Percentiles rank a stretch among this genome's conserved stretches.
Conservation (phyloP, 2,329 filamentous ascomycete species). For the Triangularia setosa region DNA sequence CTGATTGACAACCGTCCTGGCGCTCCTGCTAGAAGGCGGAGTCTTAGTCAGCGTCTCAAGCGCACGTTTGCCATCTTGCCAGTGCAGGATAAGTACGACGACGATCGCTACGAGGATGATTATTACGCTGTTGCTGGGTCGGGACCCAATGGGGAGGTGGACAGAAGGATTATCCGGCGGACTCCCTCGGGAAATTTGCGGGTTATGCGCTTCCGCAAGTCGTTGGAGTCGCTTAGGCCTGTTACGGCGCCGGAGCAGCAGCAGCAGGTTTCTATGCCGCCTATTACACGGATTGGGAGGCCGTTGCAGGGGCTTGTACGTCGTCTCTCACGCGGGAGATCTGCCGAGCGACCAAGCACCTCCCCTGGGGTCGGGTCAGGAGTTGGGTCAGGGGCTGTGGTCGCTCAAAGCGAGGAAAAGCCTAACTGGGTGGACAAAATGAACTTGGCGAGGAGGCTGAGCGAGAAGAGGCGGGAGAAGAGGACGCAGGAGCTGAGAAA, state of each 20-base stretch:
- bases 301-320: background rate
- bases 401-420: background rate
- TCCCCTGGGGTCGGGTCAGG: background rate
- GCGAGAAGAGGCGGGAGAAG: constrained; percentile 57
- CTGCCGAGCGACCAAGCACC: background rate
- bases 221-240: constrained; percentile 40
- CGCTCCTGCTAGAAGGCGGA: constrained; percentile 35
- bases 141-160: constrained; percentile 27
- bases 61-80: constrained; percentile 60
- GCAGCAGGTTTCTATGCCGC: background rate
- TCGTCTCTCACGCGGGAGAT: background rate
- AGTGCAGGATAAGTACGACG: constrained; percentile 39
- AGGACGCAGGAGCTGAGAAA: constrained; percentile 54
- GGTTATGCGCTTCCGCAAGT: constrained; percentile 53
- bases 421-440: constrained; percentile 44
- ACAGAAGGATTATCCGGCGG: constrained; percentile 56
- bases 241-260: background rate
- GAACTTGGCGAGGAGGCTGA: constrained; percentile 51
- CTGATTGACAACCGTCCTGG: constrained; percentile 45
- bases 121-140: constrained; percentile 20
- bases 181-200: constrained; percentile 58
- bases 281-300: constrained; percentile 1
- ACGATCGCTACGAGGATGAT: constrained; percentile 38
- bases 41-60: constrained; percentile 51
- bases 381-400: background rate